phyloP scores from a whole-genome alignment of 1,284 basidiomycete species.

The Boletus nobilissimus region DNA sequence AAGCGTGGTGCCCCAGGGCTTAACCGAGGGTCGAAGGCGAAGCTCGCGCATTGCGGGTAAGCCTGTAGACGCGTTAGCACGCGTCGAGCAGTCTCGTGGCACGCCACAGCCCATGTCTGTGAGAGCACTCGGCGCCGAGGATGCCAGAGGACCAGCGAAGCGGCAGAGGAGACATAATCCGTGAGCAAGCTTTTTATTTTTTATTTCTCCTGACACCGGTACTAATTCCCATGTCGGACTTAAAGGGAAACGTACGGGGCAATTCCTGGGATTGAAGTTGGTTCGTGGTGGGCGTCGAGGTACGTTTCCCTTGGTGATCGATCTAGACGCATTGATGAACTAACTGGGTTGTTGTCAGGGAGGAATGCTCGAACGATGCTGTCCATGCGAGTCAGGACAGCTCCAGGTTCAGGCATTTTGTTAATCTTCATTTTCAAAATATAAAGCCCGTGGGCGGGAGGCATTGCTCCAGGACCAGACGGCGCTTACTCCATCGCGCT shows the following conservation, averaged over 20 bases:
- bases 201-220: background rate
- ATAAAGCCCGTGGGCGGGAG: conserved; percentile 75
- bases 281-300: conserved; percentile 82
- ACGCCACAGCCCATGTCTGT: conserved; percentile 50
- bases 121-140: conserved; percentile 43
- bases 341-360: conserved; percentile 47
- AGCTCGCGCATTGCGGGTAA: conserved; percentile 73
- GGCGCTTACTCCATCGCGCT: conserved; percentile 85
- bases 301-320: conserved; percentile 31
- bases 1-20: conserved; percentile 24
- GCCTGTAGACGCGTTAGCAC: conserved; percentile 58
- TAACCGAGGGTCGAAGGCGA: conserved; percentile 56
- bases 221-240: conserved; percentile 5
- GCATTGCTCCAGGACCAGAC: conserved; percentile 71
- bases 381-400: conserved; percentile 66
- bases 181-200: conserved; percentile 56
- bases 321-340: background rate
- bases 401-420: background rate
- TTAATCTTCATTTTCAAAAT: conserved; percentile 35
- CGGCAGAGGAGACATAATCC: conserved; percentile 66
- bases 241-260: conserved; percentile 49
- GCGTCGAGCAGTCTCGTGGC: conserved; percentile 48
- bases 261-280: conserved; percentile 78
- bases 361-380: conserved; percentile 75
- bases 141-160: conserved; percentile 52